Conservation (phyloP, 805 yeast genomes). For the Yarrowia osloensis region DNA sequence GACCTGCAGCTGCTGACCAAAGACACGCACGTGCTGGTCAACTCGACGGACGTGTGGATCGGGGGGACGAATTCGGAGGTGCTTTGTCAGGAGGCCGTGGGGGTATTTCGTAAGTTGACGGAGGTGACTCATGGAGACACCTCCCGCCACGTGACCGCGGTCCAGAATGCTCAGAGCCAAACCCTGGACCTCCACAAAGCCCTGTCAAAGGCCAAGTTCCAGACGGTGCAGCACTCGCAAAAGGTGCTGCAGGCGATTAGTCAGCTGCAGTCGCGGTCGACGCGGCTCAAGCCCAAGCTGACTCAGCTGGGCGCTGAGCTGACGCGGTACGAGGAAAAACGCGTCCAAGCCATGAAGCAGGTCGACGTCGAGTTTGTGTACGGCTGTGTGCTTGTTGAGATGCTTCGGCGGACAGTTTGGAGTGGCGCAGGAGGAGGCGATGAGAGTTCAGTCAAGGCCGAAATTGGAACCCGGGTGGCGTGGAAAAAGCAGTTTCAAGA, state of each 20-base stretch:
- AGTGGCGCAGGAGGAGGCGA: conserved; percentile 60
- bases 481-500: conserved; percentile 67
- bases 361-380: conserved; percentile 44
- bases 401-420: conserved; percentile 42
- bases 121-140: neutral
- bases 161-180: neutral
- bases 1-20: neutral
- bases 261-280: conserved; percentile 39
- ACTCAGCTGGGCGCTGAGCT: conserved; percentile 36
- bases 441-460: neutral
- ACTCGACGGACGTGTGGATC: conserved; percentile 9
- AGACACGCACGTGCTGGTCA: neutral
- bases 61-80: conserved; percentile 1
- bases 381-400: conserved; percentile 45
- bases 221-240: conserved; percentile 14
- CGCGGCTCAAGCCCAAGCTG: conserved; percentile 39
- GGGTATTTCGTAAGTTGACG: neutral
- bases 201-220: neutral
- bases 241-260: conserved; percentile 10
- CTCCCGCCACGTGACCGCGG: neutral
- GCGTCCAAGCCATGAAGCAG: conserved; percentile 42
- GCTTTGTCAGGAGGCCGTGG: conserved; percentile 2
- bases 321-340: conserved; percentile 38
- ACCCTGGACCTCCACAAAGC: conserved; percentile 5
- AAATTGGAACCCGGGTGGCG: conserved; percentile 44